Evolutionary conservation across 2,329 filamentous ascomycete genomes (phyloP), one percentile per base, ranked within the genome.

Genomic region (Neofusicoccum kwambonambiense): DNA sequence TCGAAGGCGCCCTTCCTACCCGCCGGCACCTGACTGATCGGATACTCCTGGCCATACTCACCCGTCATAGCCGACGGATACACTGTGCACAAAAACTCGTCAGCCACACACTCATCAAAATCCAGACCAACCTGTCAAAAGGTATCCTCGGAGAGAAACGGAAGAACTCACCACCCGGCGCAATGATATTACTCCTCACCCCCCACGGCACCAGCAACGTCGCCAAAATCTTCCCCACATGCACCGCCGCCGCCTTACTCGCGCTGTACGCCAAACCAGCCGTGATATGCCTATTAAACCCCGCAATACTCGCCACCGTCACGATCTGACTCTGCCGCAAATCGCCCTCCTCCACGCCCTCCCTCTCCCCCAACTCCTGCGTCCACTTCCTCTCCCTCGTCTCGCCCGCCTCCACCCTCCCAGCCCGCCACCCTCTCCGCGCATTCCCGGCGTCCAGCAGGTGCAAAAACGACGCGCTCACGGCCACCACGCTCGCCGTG

Each of bases 41-140:
- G 73, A 62, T 72, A 82, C 12, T 65, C 68, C 12, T 70, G 72
- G 4, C 66, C 44, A 2, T 68, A 63, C 4, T 68, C 68, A 1
- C 75, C 77, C 4, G 77, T 78, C 81, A 83, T 83, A 17, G 81
- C 80, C 37, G 76, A 78, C 2, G 80, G 81, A 65, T 73, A 79
- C 6, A 71, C 66, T 64, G 17, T 2, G 4, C 12, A 11, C 22
- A 12, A 31, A 31, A 31, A 7, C 27, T 7, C 27, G 27, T 31
- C 22, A 15, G 12, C 7, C 2, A 15, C 5, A 27, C 8, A 22
- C 27, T 13, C 22, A 22, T 22, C 22, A 3, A 22, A 22, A 22
- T 22, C 22, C 22, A 22, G 22, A 22, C 22, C 22, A 3, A 3
- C 22, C 22, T 3, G 22, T 22, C 22, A 22, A 22, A 22, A 22